phyloP scores from a whole-genome alignment of 2,329 filamentous ascomycete species.

The Cladophialophora carrionii region DNA sequence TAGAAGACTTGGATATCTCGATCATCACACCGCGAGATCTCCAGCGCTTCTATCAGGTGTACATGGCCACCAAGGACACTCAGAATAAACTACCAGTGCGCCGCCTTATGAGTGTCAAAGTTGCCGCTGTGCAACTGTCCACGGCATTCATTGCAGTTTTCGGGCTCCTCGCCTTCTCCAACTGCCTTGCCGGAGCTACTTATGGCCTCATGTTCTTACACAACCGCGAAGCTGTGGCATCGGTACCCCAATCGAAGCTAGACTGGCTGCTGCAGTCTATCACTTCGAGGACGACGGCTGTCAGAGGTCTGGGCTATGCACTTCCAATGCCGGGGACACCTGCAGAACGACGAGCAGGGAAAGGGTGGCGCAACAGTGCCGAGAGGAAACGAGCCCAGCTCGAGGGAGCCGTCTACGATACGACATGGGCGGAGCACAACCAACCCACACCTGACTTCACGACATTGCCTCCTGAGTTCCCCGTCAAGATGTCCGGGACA shows the following conservation, averaged over 20 bases:
- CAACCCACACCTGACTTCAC: neutral
- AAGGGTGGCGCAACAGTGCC: neutral
- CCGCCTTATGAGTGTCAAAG: conserved; percentile 19
- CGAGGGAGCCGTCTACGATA: conserved; percentile 6
- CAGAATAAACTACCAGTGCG: neutral
- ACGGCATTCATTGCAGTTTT: conserved; percentile 16
- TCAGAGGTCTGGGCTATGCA: neutral
- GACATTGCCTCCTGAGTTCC: neutral
- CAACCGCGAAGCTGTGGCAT: conserved; percentile 9
- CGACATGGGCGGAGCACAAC: neutral
- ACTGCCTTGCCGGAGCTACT: conserved; percentile 9
- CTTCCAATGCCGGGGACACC: neutral
- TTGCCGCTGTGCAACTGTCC: conserved; percentile 21
- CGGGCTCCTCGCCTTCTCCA: conserved; percentile 13
- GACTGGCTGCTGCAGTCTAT: conserved; percentile 27
- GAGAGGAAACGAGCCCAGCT: conserved; percentile 8
- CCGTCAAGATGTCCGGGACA: neutral
- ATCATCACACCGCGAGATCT: conserved; percentile 14
- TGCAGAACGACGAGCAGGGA: neutral
- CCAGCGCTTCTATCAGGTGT: conserved; percentile 25
- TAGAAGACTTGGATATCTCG: conserved; percentile 2
- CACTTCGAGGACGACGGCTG: neutral
- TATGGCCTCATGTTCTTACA: conserved; percentile 18
- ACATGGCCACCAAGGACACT: conserved; percentile 25
- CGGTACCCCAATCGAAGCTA: conserved; percentile 27